phyloP scores from a whole-genome alignment of 805 yeast species.

The Grigorovia humatica region DNA sequence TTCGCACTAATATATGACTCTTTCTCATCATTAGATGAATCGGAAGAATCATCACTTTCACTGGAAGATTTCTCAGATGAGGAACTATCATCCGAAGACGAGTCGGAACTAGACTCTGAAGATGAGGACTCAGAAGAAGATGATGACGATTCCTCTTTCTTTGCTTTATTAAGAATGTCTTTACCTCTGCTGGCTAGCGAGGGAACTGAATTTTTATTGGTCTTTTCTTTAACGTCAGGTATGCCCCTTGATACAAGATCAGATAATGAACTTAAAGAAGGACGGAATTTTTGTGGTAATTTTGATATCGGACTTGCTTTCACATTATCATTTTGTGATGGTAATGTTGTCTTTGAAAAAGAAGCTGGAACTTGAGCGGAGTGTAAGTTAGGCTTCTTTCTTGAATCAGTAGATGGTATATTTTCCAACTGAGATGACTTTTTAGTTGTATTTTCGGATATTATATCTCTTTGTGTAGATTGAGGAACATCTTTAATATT shows the following conservation, averaged over 20 bases:
- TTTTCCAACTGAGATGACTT: conserved; percentile 1
- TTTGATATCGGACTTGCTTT: conserved; percentile 9
- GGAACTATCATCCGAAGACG: neutral
- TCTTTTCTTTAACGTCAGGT: conserved; percentile 52
- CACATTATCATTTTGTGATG: neutral
- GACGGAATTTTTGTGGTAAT: conserved; percentile 24
- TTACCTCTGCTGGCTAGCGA: conserved; percentile 1
- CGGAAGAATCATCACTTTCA: conserved; percentile 13
- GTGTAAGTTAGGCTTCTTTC: neutral
- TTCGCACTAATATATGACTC: conserved; percentile 35
- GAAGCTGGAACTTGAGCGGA: conserved; percentile 1
- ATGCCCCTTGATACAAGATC: conserved; percentile 56
- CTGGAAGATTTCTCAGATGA: conserved; percentile 13
- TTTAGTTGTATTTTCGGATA: conserved; percentile 1
- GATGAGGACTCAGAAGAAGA: conserved; percentile 11
- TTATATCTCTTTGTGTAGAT: conserved; percentile 11
- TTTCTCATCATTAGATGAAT: conserved; percentile 17
- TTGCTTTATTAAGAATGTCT: neutral
- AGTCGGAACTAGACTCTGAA: conserved; percentile 7
- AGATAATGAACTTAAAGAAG: conserved; percentile 42
- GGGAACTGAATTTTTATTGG: neutral
- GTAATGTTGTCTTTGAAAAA: neutral
- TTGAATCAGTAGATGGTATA: conserved; percentile 1
- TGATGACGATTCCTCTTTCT: neutral
- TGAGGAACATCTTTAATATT: conserved; percentile 14